Evolutionary conservation across 768 basidiomycete species (phyloP), one percentile per base, ranked within the genome.

Genomic region (Mycena indigotica): DNA sequence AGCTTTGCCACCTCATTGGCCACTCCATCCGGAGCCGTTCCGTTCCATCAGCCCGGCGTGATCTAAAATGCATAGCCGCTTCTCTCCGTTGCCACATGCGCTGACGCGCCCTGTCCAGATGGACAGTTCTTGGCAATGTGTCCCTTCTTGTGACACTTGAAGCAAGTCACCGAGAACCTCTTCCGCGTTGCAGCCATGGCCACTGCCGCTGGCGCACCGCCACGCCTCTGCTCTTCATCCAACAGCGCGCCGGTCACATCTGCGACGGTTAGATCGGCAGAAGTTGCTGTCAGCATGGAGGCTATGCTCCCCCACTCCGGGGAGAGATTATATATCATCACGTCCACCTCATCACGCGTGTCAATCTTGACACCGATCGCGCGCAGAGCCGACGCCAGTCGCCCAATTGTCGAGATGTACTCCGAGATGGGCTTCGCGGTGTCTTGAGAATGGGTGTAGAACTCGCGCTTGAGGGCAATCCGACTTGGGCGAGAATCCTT

Each of bases 401-500:
- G 24, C 24, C 30, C 26, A 17, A 62, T 50, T 23, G 41, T 41
- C 4, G 41, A 46, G 21, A 61, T 50, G 29, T 55, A 62, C 10
- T 58, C 57, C 28, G 53, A 52, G 21, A 62, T 46, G 25, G 61
- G 52, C 32, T 59, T 50, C 21, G 19, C 15, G 32, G 52, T 26
- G 29, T 54, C 52, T 44, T 62, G 61, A 6, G n/a, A 15, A 30
- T 39, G 51, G 13, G 39, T 53, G 46, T 62, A 62, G 52, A 62
- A 57, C 28, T 59, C 38, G n/a, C 53, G 50, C 28, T 62, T 62
- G 5, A 62, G 57, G 13, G 52, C 46, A 29, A 62, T 62, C 17
- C 58, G 57, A 28, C 45, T 55, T 15, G 61, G 59, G 3, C 61
- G 61, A 32, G 50, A 52, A 46, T 62, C 58, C 53, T 62, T 60